Conservation (phyloP, 2,329 filamentous ascomycete genomes). For the Sporothrix sp. region DNA sequence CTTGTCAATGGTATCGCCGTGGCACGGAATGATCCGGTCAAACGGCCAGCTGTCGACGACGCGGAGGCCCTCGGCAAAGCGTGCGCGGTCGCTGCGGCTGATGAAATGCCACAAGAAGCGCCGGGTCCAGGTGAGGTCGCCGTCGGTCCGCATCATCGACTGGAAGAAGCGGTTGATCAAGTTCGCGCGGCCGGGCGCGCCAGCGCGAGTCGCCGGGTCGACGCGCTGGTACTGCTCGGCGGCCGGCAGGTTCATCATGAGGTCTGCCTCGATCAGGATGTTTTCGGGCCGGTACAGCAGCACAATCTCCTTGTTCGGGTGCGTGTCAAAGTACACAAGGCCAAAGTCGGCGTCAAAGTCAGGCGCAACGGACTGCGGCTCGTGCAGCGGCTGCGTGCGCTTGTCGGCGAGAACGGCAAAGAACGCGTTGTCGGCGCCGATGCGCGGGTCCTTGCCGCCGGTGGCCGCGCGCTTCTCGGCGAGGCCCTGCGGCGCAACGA, state of each 20-base stretch:
- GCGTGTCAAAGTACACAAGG: conserved; percentile 68
- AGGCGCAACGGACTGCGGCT: conserved; percentile 46
- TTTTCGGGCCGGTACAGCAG: conserved; percentile 72
- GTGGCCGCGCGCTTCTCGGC: conserved; percentile 61
- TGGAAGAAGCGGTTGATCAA: conserved; percentile 36
- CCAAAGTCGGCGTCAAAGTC: conserved; percentile 86
- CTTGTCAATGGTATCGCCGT: conserved; percentile 78
- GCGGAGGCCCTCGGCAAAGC: conserved; percentile 59
- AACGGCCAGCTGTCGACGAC: conserved; percentile 77
- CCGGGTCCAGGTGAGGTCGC: conserved; percentile 64
- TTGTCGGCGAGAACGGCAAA: conserved; percentile 54
- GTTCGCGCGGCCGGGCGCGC: conserved; percentile 34
- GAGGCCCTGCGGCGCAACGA: conserved; percentile 76
- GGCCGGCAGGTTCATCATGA: conserved; percentile 85
- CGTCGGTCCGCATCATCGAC: conserved; percentile 50
- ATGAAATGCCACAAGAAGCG: conserved; percentile 72
- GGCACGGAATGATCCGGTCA: conserved; percentile 76
- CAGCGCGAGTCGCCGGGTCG: conserved; percentile 15
- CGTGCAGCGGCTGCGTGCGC: conserved; percentile 35
- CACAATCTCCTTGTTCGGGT: conserved; percentile 79
- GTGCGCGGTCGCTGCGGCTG: conserved; percentile 48
- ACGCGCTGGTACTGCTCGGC: conserved; percentile 70
- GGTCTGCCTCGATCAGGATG: conserved; percentile 78
- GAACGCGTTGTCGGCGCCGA: conserved; percentile 46
- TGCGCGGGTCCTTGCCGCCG: conserved; percentile 46